Conservation (phyloP, 345 rosid genomes). For the Geranium brycei region DNA sequence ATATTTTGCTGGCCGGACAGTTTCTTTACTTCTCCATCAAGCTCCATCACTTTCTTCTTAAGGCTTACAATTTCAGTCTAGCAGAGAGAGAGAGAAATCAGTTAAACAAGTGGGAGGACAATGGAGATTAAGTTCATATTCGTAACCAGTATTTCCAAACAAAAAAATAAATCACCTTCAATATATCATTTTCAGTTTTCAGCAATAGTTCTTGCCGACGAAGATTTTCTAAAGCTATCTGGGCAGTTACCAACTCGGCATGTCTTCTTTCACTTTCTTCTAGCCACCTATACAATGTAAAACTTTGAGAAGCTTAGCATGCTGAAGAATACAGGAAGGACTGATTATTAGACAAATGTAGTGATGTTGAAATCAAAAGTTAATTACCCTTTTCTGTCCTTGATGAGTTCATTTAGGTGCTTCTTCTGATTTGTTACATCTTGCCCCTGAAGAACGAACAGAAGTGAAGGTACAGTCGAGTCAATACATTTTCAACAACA, state of each 20-base stretch:
- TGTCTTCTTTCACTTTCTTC: constrained; percentile 76
- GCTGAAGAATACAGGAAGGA: not conserved
- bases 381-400: constrained; percentile 74
- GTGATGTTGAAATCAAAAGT: constrained; percentile 2
- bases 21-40: constrained; percentile 68
- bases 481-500: not conserved
- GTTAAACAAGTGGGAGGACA: not conserved
- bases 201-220: constrained; percentile 56
- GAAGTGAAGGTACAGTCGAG: constrained; percentile 5
- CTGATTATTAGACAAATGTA: not conserved
- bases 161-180: constrained; percentile 33
- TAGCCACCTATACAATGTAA: constrained; percentile 46
- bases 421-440: constrained; percentile 53
- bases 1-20: constrained; percentile 82
- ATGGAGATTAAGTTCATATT: not conserved
- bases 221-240: constrained; percentile 59
- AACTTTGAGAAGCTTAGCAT: constrained; percentile 3
- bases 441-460: constrained; percentile 26
- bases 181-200: constrained; percentile 61
- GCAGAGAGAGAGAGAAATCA: not conserved
- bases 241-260: constrained; percentile 56
- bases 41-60: constrained; percentile 51
- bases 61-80: constrained; percentile 58
- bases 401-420: constrained; percentile 60
- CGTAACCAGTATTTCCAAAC: not conserved